Base-by-base conservation (phyloP, 75 land plant species). In the Picea glauca region DNA sequence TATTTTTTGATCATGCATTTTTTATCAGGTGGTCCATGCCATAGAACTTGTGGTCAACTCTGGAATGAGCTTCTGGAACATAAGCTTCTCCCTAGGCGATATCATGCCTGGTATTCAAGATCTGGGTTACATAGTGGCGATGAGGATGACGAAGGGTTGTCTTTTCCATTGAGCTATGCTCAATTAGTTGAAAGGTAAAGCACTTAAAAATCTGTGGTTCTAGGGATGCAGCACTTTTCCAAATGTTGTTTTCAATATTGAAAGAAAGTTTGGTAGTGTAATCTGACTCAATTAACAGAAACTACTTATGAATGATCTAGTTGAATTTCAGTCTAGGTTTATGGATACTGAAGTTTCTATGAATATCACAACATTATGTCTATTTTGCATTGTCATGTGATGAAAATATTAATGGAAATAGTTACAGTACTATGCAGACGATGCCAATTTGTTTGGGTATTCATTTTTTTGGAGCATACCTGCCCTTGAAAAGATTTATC, bases 71-170 rank as follows among this genome's bases (percentile, higher is more conserved):
- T 96, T 17, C 70, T 96, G 85, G 93, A 96, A 79, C 93, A 96
- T 70, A 88, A 92, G 57, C 93, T 96, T 70, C 77, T 96, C 26
- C 99, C 99, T 57, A 86, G 99, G 80, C 80, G 99, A 58, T 96
- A 92, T 77, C 99, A 96, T 91, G 97, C 94, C n/a, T 92, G 94
- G 94, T 88, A 91, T 79, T 94, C 99, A 78, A 84, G 99, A 68
- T 84, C 61, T 58, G 92, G 95, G 21, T 58, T 76, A 21, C 80
- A 35, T 23, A 88, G 92, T 82, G 93, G 89, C 14, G 86, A 90
- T 76, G 95, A 89, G 75, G 81, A 90, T 86, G 98, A 96, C 78
- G 88, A 94, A 84, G 99, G 97, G 46, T n/a, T 78, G 26, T 96
- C 99, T 8, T 87, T 94, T 72, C 99, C 98, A 14, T 73, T 96